Base-by-base conservation (phyloP, 2,329 filamentous ascomycete genomes). In the Cladosporium velox region DNA sequence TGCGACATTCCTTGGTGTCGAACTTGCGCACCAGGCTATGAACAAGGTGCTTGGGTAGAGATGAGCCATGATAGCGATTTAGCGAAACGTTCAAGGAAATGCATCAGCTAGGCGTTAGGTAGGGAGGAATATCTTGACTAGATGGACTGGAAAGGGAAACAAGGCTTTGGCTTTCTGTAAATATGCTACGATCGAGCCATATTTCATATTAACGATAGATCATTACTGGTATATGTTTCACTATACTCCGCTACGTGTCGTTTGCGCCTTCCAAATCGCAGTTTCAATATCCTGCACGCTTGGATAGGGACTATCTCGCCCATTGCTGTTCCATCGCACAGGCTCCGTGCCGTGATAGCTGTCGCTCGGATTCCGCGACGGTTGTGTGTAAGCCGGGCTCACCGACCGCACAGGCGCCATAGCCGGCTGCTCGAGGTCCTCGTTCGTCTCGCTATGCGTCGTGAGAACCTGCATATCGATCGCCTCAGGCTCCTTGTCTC, bases 1-100 rank as follows among this genome's bases (percentile, higher is more conserved):
- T 1, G 95, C 95, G 35, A 98, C 95, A 2, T 99, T 99, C 74
- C 80, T 93, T 74, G 91, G 91, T 12, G 91, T 95, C 8, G 91
- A 95, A 82, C 79, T 94, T 77, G 91, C 91, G 52, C 91, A 95
- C 75, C 89, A 91, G 79, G 88, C 88, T 55, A 92, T 95, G 90
- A 89, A 87, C 70, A 93, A 88, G 84, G 80, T 86, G 59, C 92
- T 94, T 76, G 87, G 67, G 61, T 68, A 52, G 44, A 38, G 11
- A 52, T 21, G 34, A 28, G 51, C 26, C n/a, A 18, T 24, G 58
- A 6, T 3, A 26, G 30, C 30, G 24, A 54, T 54, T 63, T 41
- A 54, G 60, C 60, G 49, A 51, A 34, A 21, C 21, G 21, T 30
- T 54, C 10, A 4, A 12, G 24, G n/a, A 18, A 6, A 28, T n/a